These are phyloP conservation scores for Boechera divaricarpa DNA, from an alignment of 345 rosid genomes.

Conservation along the genomic window DNA sequence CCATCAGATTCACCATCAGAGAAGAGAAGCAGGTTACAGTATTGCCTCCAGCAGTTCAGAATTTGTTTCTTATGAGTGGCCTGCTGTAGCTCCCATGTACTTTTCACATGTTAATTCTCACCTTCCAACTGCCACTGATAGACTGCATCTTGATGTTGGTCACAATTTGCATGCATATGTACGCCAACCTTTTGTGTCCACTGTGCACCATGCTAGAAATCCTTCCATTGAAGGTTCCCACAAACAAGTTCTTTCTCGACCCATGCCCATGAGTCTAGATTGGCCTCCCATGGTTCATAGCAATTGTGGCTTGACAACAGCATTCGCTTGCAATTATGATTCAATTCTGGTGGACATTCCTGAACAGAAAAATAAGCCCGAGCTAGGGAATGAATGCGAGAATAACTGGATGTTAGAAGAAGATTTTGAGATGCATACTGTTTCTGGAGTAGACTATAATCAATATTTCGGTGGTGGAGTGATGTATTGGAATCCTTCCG, in stretches of 20 bases:
- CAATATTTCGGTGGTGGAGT: conserved; percentile 97
- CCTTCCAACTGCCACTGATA: conserved; percentile 85
- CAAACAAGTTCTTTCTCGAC: conserved; percentile 68
- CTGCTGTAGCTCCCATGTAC: conserved; percentile 71
- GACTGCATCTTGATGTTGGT: conserved; percentile 95
- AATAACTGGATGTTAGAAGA: conserved; percentile 92
- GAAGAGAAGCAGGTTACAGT: conserved; percentile 46
- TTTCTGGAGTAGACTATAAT: conserved; percentile 89
- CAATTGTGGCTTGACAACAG: conserved; percentile 67
- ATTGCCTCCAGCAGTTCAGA: conserved; percentile 55
- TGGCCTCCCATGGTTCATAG: conserved; percentile 96
- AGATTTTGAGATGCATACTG: conserved; percentile 81
- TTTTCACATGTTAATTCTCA: conserved; percentile 75
- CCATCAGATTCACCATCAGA: conserved; percentile 46
- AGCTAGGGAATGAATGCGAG: conserved; percentile 72
- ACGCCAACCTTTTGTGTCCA: conserved; percentile 75
- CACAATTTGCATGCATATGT: conserved; percentile 77
- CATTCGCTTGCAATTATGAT: conserved; percentile 73
- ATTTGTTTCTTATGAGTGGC: conserved; percentile 86
- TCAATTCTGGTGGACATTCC: conserved; percentile 68
- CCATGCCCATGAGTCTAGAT: conserved; percentile 88
- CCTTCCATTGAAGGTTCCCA: conserved; percentile 68
- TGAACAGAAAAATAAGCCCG: conserved; percentile 60
- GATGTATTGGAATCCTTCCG: conserved; percentile 98
- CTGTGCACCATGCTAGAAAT: conserved; percentile 78